A percentile compares a stretch with the other conserved stretches of the same genome.
Conservation (phyloP, 2,329 filamentous ascomycete species). For the Xylariaceae sp. region DNA sequence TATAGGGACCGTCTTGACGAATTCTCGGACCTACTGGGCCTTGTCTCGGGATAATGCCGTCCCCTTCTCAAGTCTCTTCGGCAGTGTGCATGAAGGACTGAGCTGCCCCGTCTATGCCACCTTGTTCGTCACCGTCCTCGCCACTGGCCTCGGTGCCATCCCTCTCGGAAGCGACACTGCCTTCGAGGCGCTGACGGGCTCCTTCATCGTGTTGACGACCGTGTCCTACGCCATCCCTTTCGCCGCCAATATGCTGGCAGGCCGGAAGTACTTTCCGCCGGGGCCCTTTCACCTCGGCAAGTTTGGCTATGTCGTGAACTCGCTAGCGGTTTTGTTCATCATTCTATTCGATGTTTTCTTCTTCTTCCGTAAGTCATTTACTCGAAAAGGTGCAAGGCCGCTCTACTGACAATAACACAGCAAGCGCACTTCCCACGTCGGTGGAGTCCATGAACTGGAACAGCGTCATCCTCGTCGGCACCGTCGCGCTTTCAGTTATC, state of each 20-base stretch:
- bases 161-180: slow-evolving; percentile 46
- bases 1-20: slow-evolving; percentile 44
- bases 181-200: slow-evolving; percentile 50
- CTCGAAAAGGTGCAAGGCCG: too few relatives aligned
- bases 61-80: slow-evolving; percentile 45
- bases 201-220: slow-evolving; percentile 49
- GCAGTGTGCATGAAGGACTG: slow-evolving; percentile 43
- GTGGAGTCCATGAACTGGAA: slow-evolving; percentile 44
- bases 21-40: slow-evolving; percentile 39
- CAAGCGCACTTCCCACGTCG: slow-evolving; percentile 33
- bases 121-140: slow-evolving; percentile 42
- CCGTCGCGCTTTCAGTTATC: slow-evolving; percentile 35
- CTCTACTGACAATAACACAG: slow-evolving; percentile 16
- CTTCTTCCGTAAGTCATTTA: slow-evolving; percentile 44
- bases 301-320: slow-evolving; percentile 42
- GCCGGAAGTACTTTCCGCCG: slow-evolving; percentile 40
- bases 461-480: slow-evolving; percentile 44
- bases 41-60: slow-evolving; percentile 54
- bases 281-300: slow-evolving; percentile 48
- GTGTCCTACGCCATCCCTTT: slow-evolving; percentile 45
- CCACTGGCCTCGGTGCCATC: slow-evolving; percentile 48
- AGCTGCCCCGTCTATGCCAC: slow-evolving; percentile 54
- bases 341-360: slow-evolving; percentile 50
- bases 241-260: slow-evolving; percentile 42
- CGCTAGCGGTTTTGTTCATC: slow-evolving; percentile 43